A percentile compares a stretch with the other conserved stretches of the same genome.
phyloP scores from a whole-genome alignment of 371 early-diverging fungal genomes.

The Rhizopus stolonifer region DNA sequence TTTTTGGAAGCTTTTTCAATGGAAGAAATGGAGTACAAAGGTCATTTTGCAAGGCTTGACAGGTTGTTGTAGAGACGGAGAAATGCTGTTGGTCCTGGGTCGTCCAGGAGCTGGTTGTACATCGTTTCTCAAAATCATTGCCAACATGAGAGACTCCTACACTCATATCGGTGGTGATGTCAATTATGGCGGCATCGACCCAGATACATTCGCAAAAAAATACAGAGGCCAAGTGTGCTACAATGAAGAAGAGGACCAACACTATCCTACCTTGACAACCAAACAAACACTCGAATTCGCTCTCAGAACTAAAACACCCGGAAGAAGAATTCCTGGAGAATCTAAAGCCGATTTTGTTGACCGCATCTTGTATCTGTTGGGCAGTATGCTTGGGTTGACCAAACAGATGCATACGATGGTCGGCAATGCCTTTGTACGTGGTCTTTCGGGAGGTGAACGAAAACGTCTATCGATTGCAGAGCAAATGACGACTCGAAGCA shows the following conservation, averaged over 20 bases:
- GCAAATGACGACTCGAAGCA: constrained; percentile 76
- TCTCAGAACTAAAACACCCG: constrained; percentile 63
- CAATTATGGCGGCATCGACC: constrained; percentile 60
- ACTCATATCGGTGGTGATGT: constrained; percentile 54
- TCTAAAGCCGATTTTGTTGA: constrained; percentile 39
- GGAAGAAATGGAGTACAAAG: constrained; percentile 14
- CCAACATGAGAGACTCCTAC: constrained; percentile 62
- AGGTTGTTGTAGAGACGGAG: constrained; percentile 65
- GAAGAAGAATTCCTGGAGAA: constrained; percentile 49
- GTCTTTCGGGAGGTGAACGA: constrained; percentile 83
- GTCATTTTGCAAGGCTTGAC: constrained; percentile 54
- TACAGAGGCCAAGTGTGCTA: constrained; percentile 67
- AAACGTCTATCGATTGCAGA: constrained; percentile 86
- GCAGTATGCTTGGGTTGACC: constrained; percentile 69
- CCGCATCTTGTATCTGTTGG: constrained; percentile 50
- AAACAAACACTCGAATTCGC: constrained; percentile 70
- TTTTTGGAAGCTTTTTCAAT: constrained; percentile 34
- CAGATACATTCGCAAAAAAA: constrained; percentile 46
- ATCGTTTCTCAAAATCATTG: constrained; percentile 61
- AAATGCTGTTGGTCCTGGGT: constrained; percentile 73
- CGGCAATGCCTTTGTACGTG: constrained; percentile 79
- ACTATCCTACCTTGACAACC: constrained; percentile 67
- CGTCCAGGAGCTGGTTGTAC: constrained; percentile 74
- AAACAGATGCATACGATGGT: constrained; percentile 76
- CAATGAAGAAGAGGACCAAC: constrained; percentile 71